A percentile compares a stretch with the other conserved stretches of the same genome.
Conservation (phyloP, 352 stramenopile species). For the Phytophthora capsici region DNA sequence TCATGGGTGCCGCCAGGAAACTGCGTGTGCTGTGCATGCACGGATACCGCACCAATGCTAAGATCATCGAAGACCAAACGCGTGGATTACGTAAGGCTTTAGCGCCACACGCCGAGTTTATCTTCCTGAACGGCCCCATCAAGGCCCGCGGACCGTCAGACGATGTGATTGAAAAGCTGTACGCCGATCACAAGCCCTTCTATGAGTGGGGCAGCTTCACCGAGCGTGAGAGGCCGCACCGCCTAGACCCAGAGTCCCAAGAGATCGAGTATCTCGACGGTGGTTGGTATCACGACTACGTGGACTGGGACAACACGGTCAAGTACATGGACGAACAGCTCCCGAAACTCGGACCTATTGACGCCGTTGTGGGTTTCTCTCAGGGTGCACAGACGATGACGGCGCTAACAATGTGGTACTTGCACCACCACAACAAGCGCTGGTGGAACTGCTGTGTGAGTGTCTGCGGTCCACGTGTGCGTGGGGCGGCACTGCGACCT, state of each 20-base stretch:
- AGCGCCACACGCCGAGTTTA: constrained; percentile 55
- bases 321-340: constrained; percentile 59
- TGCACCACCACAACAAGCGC: constrained; percentile 32
- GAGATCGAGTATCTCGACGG: constrained; percentile 37
- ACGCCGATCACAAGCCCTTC: constrained; percentile 53
- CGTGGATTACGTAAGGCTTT: constrained; percentile 49
- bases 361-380: constrained; percentile 75
- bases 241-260: constrained; percentile 17
- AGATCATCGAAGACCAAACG: constrained; percentile 63
- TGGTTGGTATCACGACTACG: constrained; percentile 57
- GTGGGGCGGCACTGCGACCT: constrained; percentile 27
- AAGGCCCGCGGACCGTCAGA: constrained; percentile 52
- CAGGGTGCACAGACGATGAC: constrained; percentile 64
- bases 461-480: constrained; percentile 42
- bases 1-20: constrained; percentile 28
- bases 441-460: constrained; percentile 65
- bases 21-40: constrained; percentile 72
- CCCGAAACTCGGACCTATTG: constrained; percentile 50
- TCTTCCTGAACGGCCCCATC: constrained; percentile 61
- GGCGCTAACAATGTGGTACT: constrained; percentile 52
- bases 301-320: constrained; percentile 50
- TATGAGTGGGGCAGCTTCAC: constrained; percentile 53
- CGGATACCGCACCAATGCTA: constrained; percentile 61
- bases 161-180: constrained; percentile 51
- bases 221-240: constrained; percentile 33